These are phyloP conservation scores for Kurtzmaniella quercitrusa DNA, from an alignment of 1,139 yeast species.

Conservation along the genomic window DNA sequence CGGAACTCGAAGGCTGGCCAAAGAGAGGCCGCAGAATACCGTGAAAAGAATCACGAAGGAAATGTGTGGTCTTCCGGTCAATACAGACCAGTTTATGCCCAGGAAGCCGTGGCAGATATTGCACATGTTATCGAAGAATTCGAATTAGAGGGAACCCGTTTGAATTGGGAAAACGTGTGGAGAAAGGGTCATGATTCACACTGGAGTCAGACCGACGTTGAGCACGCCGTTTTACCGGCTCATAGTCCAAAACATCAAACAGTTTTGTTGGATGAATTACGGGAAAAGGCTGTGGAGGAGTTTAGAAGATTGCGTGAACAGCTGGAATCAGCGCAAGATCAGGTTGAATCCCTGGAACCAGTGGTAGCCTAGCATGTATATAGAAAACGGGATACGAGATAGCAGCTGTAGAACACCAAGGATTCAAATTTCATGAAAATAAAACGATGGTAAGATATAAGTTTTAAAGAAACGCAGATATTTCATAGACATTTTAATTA, in stretches of 20 bases:
- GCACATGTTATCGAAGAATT: slow-evolving; percentile 66
- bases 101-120: slow-evolving; percentile 89
- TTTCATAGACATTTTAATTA: too few species aligned
- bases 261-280: slow-evolving; percentile 57
- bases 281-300: slow-evolving; percentile 37
- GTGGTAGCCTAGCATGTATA: slow-evolving; percentile 3
- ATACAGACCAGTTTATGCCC: slow-evolving; percentile 85
- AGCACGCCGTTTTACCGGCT: slow-evolving; percentile 57
- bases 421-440: too few species aligned
- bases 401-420: background rate
- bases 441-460: too few species aligned
- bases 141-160: slow-evolving; percentile 43
- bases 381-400: background rate
- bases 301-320: slow-evolving; percentile 23
- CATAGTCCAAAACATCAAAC: slow-evolving; percentile 64
- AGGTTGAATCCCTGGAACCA: slow-evolving; percentile 8
- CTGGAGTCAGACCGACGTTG: slow-evolving; percentile 57
- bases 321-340: slow-evolving; percentile 5
- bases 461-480: too few species aligned
- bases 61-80: slow-evolving; percentile 84
- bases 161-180: slow-evolving; percentile 85
- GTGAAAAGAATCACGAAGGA: slow-evolving; percentile 73
- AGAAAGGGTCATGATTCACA: slow-evolving; percentile 70
- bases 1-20: slow-evolving; percentile 56
- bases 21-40: slow-evolving; percentile 60